Conservation (phyloP, 805 yeast species). For the Jamesozyma spencerorum region DNA sequence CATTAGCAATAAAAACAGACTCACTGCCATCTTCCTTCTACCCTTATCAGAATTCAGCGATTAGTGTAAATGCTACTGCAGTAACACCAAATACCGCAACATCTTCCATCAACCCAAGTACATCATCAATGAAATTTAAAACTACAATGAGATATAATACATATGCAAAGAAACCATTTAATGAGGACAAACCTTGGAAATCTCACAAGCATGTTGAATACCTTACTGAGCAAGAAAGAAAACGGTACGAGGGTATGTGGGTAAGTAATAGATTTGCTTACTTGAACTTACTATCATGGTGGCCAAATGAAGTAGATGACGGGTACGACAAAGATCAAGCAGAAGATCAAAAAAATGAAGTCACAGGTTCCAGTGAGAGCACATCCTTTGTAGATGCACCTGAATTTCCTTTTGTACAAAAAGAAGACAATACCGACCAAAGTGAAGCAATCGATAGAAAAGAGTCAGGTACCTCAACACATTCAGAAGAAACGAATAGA, state of each 20-base stretch:
- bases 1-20: background rate
- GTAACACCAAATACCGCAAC: too few species aligned
- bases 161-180: conserved; percentile 35
- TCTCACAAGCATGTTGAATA: conserved; percentile 54
- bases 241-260: conserved; percentile 91
- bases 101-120: too few species aligned
- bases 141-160: conserved; percentile 22
- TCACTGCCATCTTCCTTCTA: background rate
- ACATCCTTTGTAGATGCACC: too few species aligned
- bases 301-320: conserved; percentile 10
- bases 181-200: conserved; percentile 93
- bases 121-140: conserved; percentile 11
- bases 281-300: conserved; percentile 33
- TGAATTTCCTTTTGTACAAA: too few species aligned
- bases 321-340: background rate
- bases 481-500: background rate
- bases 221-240: conserved; percentile 59
- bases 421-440: too few species aligned
- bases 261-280: conserved; percentile 73
- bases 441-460: too few species aligned
- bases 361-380: background rate
- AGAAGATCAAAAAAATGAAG: conserved; percentile 2
- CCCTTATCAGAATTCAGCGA: background rate
- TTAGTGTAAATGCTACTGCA: background rate
- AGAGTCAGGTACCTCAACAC: too few species aligned